These are phyloP conservation scores for Apiospora koreana DNA, from an alignment of 2,329 filamentous ascomycete genomes.

Conservation along the genomic window DNA sequence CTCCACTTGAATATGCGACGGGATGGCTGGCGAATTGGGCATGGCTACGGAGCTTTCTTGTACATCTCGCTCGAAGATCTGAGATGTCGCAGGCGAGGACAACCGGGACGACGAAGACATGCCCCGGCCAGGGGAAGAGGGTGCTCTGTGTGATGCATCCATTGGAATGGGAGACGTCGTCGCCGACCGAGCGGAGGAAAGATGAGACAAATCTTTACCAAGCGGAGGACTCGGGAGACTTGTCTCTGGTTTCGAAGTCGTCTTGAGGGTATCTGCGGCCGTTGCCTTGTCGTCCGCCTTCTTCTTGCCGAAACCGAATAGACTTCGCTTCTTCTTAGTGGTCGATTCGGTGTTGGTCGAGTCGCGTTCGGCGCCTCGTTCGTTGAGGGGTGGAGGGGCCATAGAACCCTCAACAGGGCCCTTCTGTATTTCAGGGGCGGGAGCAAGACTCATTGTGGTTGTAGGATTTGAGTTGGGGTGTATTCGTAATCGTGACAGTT, in stretches of 20 bases:
- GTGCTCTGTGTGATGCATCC: conserved; percentile 47
- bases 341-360: conserved; percentile 31
- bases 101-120: conserved; percentile 73
- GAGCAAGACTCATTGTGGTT: conserved; percentile 32
- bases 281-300: conserved; percentile 48
- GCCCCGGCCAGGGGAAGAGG: conserved; percentile 66
- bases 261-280: conserved; percentile 29
- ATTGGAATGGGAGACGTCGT: conserved; percentile 45
- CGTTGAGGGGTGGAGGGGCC: conserved; percentile 28
- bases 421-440: conserved; percentile 32
- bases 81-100: conserved; percentile 74
- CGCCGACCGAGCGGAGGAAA: conserved; percentile 32
- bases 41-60: conserved; percentile 73
- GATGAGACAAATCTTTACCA: conserved; percentile 32
- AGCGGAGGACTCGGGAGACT: conserved; percentile 35
- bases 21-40: conserved; percentile 82
- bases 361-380: conserved; percentile 30
- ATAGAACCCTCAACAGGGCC: conserved; percentile 30
- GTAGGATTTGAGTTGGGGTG: conserved; percentile 11
- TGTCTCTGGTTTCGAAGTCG: conserved; percentile 26
- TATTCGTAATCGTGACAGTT: background rate
- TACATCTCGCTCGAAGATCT: conserved; percentile 94
- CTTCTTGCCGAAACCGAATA: conserved; percentile 66
- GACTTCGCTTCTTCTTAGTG: conserved; percentile 54
- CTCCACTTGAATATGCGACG: conserved; percentile 89